These are phyloP conservation scores for Salisapilia sapeloensis DNA, from an alignment of 352 stramenopile genomes.

Conservation along the genomic window DNA sequence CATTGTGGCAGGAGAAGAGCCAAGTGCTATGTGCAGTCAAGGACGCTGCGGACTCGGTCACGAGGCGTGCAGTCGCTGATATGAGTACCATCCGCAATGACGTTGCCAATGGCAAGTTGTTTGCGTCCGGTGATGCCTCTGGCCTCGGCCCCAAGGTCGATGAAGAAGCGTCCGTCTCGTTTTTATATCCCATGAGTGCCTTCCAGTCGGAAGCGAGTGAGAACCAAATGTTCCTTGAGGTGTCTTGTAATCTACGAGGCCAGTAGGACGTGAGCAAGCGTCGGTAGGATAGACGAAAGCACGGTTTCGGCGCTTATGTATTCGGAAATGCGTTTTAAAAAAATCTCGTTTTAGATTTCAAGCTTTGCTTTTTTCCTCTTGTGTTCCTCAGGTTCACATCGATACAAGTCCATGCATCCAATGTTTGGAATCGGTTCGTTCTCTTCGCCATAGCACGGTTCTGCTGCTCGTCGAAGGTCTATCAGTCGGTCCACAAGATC, in stretches of 20 bases:
- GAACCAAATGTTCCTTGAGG: constrained; percentile 59
- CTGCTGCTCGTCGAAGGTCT: constrained; percentile 10
- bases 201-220: constrained; percentile 22
- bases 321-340: too few relatives aligned
- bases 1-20: constrained; percentile 75
- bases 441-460: constrained; percentile 12
- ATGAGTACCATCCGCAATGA: constrained; percentile 67
- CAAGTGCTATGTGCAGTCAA: constrained; percentile 60
- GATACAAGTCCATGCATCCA: constrained; percentile 35
- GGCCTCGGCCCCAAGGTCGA: constrained; percentile 6
- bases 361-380: too few relatives aligned
- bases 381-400: too few relatives aligned
- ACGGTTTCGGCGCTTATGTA: background rate
- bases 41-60: constrained; percentile 54
- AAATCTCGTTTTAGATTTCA: too few relatives aligned
- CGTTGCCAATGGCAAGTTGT: constrained; percentile 43
- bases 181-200: constrained; percentile 71
- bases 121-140: constrained; percentile 23
- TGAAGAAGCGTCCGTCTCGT: constrained; percentile 43
- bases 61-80: constrained; percentile 53
- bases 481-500: constrained; percentile 20
- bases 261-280: too few relatives aligned
- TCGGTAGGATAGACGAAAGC: background rate
- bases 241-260: constrained; percentile 42
- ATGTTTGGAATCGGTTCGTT: constrained; percentile 46